Evolutionary conservation across 2,329 filamentous ascomycete species (phyloP).

Genomic region (Aureobasidium sp.): DNA sequence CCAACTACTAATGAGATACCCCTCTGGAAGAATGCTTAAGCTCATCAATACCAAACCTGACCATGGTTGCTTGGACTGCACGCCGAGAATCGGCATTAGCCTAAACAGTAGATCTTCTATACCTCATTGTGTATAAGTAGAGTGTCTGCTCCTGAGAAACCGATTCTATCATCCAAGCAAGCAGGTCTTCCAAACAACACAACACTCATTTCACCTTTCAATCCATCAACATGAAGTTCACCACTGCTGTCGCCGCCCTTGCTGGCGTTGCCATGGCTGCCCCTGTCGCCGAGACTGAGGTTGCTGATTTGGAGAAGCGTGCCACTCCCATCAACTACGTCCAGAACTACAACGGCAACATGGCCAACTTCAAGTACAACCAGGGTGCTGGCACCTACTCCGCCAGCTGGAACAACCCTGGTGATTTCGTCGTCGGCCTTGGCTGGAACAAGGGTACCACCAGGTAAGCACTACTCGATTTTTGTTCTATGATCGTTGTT

Average conservation of each 20-base stretch:
- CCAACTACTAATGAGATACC: neutral
- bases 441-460: conserved; percentile 19
- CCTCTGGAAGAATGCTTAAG: neutral
- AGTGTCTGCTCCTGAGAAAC: neutral
- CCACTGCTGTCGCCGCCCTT: conserved; percentile 8
- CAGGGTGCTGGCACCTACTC: conserved; percentile 19
- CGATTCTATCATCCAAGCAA: neutral
- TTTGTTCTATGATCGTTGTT: neutral
- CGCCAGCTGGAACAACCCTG: conserved; percentile 20
- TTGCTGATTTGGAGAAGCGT: conserved; percentile 2
- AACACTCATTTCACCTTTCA: neutral
- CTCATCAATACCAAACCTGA: neutral
- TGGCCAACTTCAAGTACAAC: conserved; percentile 19
- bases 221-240: conserved; percentile 17
- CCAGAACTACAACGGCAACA: conserved; percentile 16
- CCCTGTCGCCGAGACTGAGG: conserved; percentile 14
- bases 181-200: neutral
- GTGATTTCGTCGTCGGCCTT: conserved; percentile 22
- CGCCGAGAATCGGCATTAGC: neutral
- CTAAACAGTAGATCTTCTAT: neutral
- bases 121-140: neutral
- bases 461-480: neutral
- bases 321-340: conserved; percentile 17
- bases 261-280: conserved; percentile 18
- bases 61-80: neutral